Evolutionary conservation across 208 protist genomes (phyloP), one percentile per base, ranked within the genome.

Genomic region (Wallacemonas collosoma): DNA sequence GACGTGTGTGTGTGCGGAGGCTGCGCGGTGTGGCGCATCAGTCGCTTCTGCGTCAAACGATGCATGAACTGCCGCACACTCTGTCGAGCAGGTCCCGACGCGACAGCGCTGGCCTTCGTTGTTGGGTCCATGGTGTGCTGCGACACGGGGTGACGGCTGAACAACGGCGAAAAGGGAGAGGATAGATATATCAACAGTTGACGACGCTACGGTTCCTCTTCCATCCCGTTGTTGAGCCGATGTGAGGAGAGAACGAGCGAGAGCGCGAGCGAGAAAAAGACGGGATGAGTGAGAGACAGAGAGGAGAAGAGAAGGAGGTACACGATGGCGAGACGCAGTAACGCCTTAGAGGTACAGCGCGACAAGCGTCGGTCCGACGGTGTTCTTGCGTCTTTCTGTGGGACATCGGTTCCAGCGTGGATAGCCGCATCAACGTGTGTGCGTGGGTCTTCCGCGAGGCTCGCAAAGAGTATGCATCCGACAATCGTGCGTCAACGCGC

Each of bases 1-100:
- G 75, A 87, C 83, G 7, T 62, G 40, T 0, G 77, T 72, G 55
- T 86, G 81, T 6, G 8, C 12, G 45, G 12, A 12, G 45, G 8
- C 45, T 12, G 45, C 8, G 53, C 53, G 14, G 9, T 17, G 53
- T n/a, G 15, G 14, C 50, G 60, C 40, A 14, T 8, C 6, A 4
- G 43, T 26, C 50, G 60, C 14, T 50, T 8, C 8, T 35, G 38
- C 9, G 60, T 8, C 8, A 65, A 41, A 6, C 15, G 6, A n/a
- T 11, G 38, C 60, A 65, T 51, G 9, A 65, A 35, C 60, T 50
- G 40, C 43, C 60, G 60, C 43, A 65, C 60, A n/a, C 41, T 17
- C 17, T 65, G 60, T 17, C 43, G 38, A 5, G 60, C 50, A 14
- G 60, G 60, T 9, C 60, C 60, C 3, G 60, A n/a, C 0, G 60